Evolutionary conservation across 176 grass and related monocot genomes (phyloP).

Genomic region (Phoenix dactylifera): DNA sequence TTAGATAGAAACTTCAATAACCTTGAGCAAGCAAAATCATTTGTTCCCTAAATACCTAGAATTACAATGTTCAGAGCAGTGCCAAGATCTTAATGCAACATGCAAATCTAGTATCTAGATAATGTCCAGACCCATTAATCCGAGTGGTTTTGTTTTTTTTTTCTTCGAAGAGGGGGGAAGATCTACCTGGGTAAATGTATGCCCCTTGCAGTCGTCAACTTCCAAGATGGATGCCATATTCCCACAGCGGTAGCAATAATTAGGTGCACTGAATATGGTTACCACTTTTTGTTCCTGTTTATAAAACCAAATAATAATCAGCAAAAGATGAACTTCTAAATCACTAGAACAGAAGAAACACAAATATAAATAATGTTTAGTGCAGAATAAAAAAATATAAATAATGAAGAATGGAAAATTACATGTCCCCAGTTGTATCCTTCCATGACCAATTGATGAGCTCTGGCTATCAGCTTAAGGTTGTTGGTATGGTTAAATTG

Average conservation of each 20-base stretch:
- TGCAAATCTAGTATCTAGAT: too few species aligned
- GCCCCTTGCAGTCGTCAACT: constrained; percentile 92
- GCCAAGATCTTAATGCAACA: too few species aligned
- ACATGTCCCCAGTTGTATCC: constrained; percentile 97
- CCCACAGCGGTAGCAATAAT: constrained; percentile 96
- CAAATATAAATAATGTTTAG: background rate
- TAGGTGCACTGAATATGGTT: constrained; percentile 97
- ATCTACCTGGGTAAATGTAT: constrained; percentile 88
- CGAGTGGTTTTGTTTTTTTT: too few species aligned
- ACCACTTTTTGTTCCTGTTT: constrained; percentile 96
- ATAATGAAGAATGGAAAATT: constrained; percentile 17
- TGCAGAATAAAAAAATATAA: background rate
- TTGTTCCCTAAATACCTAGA: too few species aligned
- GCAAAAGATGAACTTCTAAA: too few species aligned
- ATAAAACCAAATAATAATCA: background rate
- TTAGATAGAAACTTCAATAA: too few species aligned
- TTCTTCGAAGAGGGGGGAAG: background rate
- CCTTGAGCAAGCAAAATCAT: too few species aligned
- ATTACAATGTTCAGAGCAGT: too few species aligned
- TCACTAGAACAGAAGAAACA: too few species aligned
- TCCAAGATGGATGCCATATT: constrained; percentile 99
- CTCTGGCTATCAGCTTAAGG: constrained; percentile 86
- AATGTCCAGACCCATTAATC: too few species aligned
- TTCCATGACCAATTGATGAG: constrained; percentile 95
- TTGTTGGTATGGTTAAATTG: constrained; percentile 97